Evolutionary conservation across 495 filamentous ascomycete species (phyloP).

Genomic region (Aspergillus nanangensis): DNA sequence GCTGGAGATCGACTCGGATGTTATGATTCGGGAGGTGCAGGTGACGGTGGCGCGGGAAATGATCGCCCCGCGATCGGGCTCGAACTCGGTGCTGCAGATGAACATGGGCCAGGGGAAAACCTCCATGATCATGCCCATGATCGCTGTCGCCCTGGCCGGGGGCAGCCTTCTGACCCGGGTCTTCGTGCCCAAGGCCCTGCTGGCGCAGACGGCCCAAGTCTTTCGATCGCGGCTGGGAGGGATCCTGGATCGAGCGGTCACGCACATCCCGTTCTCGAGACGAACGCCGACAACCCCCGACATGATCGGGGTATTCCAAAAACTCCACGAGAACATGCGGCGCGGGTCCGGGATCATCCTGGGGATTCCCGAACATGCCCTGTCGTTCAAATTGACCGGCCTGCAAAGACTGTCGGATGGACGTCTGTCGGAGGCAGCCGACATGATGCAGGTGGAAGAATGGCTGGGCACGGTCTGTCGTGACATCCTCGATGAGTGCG

Average conservation of each 20-base stretch:
- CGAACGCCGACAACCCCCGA: conserved; percentile 21
- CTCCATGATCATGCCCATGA: too few species aligned
- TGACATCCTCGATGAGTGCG: conserved; percentile 62
- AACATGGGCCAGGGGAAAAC: conserved; percentile 79
- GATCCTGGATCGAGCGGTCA: conserved; percentile 51
- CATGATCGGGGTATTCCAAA: conserved; percentile 5
- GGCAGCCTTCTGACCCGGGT: too few species aligned
- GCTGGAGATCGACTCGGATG: conserved; percentile 58
- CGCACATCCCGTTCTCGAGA: conserved; percentile 59
- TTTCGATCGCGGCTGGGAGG: too few species aligned
- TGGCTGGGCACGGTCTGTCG: conserved; percentile 39
- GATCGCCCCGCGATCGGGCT: conserved; percentile 37
- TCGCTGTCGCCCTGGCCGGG: too few species aligned
- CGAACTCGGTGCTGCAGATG: conserved; percentile 60
- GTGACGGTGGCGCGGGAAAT: conserved; percentile 52
- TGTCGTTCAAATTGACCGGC: conserved; percentile 65
- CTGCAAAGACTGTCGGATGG: conserved; percentile 41
- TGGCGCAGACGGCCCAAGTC: too few species aligned
- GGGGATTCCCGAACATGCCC: conserved; percentile 62
- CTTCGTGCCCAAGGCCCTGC: too few species aligned
- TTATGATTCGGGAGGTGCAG: conserved; percentile 61
- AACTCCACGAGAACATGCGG: conserved; percentile 44
- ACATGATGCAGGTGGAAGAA: conserved; percentile 24
- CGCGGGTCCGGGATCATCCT: conserved; percentile 49
- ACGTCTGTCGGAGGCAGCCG: conserved; percentile 7